Conservation (phyloP, 768 basidiomycete species). For the Mycena kentingensis region DNA sequence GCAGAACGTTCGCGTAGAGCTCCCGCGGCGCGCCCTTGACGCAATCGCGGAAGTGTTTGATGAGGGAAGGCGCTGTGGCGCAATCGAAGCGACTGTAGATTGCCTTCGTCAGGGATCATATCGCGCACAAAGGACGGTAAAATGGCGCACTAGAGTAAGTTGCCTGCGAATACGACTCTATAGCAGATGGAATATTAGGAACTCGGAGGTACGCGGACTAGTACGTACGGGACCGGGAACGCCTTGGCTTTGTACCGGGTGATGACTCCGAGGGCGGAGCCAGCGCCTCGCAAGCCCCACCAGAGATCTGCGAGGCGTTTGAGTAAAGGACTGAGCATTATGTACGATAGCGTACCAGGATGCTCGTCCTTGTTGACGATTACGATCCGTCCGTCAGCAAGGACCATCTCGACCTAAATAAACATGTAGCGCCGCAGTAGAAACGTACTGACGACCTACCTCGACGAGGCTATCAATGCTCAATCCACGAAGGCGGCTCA, state of each 20-base stretch:
- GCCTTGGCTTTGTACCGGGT: slow-evolving; percentile 91
- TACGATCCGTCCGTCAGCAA: slow-evolving; percentile 87
- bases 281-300: slow-evolving; percentile 88
- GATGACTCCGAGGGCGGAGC: slow-evolving; percentile 79
- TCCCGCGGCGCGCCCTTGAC: slow-evolving; percentile 86
- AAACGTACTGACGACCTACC: slow-evolving; percentile 34
- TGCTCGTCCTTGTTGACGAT: slow-evolving; percentile 72
- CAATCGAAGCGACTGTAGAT: slow-evolving; percentile 76
- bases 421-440: background rate
- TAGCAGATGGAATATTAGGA: slow-evolving; percentile 1
- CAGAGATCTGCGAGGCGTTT: slow-evolving; percentile 60
- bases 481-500: slow-evolving; percentile 80
- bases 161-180: slow-evolving; percentile 83
- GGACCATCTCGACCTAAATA: slow-evolving; percentile 66
- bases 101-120: slow-evolving; percentile 13
- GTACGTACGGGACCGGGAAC: slow-evolving; percentile 67
- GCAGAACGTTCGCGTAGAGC: slow-evolving; percentile 85
- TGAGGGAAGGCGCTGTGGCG: slow-evolving; percentile 83
- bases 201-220: background rate
- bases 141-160: slow-evolving; percentile 79
- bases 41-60: slow-evolving; percentile 92
- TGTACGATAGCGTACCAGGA: slow-evolving; percentile 48
- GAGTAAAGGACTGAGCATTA: background rate
- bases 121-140: slow-evolving; percentile 2
- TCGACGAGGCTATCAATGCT: slow-evolving; percentile 91